Evolutionary conservation across 78 protist species (phyloP).

Genomic region (Dictyostelium purpureum): DNA sequence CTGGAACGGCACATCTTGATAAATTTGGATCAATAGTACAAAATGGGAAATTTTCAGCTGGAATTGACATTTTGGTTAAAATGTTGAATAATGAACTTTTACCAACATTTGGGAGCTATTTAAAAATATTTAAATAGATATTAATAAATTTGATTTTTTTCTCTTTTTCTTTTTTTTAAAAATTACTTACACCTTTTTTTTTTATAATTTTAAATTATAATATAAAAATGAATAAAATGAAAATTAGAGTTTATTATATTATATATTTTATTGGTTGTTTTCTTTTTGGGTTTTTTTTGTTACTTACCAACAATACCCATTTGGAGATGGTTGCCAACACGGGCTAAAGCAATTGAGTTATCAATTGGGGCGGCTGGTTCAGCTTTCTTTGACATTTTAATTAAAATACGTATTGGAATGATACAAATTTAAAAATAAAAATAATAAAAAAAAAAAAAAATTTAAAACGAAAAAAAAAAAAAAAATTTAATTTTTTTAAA

Average conservation of each 20-base stretch:
- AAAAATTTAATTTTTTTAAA: no score
- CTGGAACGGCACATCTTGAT: conserved; percentile 93
- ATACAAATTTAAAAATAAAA: no score
- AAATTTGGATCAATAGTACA: conserved; percentile 94
- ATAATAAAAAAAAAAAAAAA: no score
- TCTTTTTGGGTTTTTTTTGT: not conserved
- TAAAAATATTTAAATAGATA: not conserved
- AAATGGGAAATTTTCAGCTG: conserved; percentile 98
- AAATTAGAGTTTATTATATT: no score
- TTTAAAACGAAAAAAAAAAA: no score
- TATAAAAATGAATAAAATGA: no score
- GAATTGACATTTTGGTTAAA: conserved; percentile 79
- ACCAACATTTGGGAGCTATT: conserved; percentile 94
- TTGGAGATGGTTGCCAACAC: conserved; percentile 33
- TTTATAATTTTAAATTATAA: no score
- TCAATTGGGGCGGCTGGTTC: not conserved
- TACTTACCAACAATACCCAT: conserved; percentile 89
- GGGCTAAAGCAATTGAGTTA: not conserved
- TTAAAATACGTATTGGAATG: no score
- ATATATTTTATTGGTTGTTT: not conserved
- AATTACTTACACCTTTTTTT: not conserved
- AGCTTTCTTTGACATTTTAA: conserved; percentile 3
- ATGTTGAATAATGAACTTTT: conserved; percentile 96
- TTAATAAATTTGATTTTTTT: not conserved
- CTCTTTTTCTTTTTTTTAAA: not conserved